Percentiles rank a stretch among this genome's conserved stretches.
These are phyloP conservation scores for Paraphoma chrysanthemicola DNA, from an alignment of 2,329 filamentous ascomycete species.

Conservation along the genomic window DNA sequence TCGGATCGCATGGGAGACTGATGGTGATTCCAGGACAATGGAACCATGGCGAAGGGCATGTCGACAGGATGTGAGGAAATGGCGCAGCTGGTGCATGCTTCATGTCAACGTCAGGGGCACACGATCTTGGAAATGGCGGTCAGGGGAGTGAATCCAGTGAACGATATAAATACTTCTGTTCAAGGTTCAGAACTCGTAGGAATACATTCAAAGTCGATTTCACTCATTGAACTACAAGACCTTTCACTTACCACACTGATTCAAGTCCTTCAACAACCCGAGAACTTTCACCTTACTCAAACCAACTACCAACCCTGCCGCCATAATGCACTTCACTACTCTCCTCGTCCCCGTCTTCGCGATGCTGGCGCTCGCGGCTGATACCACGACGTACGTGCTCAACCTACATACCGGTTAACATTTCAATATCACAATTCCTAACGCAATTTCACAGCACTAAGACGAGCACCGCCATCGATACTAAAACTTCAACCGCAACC, in stretches of 20 bases:
- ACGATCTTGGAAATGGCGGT: background rate
- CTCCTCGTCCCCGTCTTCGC: background rate
- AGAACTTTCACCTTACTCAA: background rate
- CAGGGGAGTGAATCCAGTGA: background rate
- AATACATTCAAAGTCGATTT: too few relatives aligned
- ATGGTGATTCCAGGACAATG: background rate
- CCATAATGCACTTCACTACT: background rate
- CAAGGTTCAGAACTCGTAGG: too few relatives aligned
- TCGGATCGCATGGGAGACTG: background rate
- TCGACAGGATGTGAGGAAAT: background rate
- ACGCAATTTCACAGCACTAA: background rate
- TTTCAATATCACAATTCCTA: background rate
- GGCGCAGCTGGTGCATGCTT: background rate
- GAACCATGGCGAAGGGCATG: background rate
- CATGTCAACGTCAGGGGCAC: background rate
- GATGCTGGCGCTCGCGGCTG: background rate
- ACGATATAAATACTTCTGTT: background rate
- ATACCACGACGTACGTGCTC: background rate
- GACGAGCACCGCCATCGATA: background rate
- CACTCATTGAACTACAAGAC: too few relatives aligned
- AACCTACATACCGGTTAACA: too few relatives aligned
- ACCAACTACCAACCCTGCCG: background rate
- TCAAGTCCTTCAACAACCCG: background rate
- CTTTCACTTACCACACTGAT: background rate
- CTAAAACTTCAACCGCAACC: background rate